These are phyloP conservation scores for Penicillium sp. DNA, from an alignment of 2,329 filamentous ascomycete species.

Conservation along the genomic window DNA sequence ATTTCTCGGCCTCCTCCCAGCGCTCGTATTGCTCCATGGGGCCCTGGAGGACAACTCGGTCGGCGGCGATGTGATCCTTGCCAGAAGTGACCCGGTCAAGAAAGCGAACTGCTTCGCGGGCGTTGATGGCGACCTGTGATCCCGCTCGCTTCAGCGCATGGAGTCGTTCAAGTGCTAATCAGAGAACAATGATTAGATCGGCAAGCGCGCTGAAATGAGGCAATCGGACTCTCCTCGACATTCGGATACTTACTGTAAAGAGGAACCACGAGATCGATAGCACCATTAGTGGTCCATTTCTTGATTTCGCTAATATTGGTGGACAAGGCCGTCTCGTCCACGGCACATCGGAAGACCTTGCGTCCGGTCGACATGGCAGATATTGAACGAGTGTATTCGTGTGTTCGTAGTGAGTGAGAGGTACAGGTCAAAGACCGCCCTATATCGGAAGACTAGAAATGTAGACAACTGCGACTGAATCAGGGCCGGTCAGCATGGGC, in stretches of 20 bases:
- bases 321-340: slow-evolving; percentile 54
- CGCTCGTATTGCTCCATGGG: slow-evolving; percentile 51
- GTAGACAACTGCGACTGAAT: slow-evolving; percentile 34
- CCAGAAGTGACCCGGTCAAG: slow-evolving; percentile 53
- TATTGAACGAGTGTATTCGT: slow-evolving; percentile 7
- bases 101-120: slow-evolving; percentile 53
- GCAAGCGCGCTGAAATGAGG: slow-evolving; percentile 12
- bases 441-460: slow-evolving; percentile 32
- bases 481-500: slow-evolving; percentile 24
- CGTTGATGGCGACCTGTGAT: slow-evolving; percentile 51
- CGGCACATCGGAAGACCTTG: slow-evolving; percentile 53
- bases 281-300: slow-evolving; percentile 51
- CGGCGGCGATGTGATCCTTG: slow-evolving; percentile 44
- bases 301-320: slow-evolving; percentile 56
- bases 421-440: slow-evolving; percentile 22
- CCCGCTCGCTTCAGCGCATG: slow-evolving; percentile 47
- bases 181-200: slow-evolving; percentile 13
- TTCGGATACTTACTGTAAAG: slow-evolving; percentile 48
- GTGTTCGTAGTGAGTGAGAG: slow-evolving; percentile 9
- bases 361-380: slow-evolving; percentile 43
- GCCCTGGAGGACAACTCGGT: slow-evolving; percentile 49
- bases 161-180: slow-evolving; percentile 48
- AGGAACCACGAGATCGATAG: slow-evolving; percentile 52
- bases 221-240: not conserved
- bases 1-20: slow-evolving; percentile 50